Evolutionary conservation across 179 eudicot species (phyloP).

Genomic region (Actinidia arguta): DNA sequence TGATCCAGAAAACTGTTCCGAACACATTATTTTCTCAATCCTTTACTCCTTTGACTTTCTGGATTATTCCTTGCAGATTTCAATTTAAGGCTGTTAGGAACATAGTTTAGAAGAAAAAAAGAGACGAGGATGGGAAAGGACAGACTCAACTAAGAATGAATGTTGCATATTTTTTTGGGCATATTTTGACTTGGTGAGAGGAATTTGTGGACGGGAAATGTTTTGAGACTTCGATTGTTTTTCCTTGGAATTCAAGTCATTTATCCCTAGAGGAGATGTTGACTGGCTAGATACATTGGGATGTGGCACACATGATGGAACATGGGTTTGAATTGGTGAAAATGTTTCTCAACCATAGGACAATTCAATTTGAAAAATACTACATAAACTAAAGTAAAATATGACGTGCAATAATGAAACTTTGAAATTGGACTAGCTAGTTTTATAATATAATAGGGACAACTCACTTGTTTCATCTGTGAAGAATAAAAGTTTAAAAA

Average conservation of each 20-base stretch:
- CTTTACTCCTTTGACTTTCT: neutral
- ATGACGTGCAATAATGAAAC: no score
- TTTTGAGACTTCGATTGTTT: slow-evolving; percentile 4
- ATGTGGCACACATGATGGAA: slow-evolving; percentile 13
- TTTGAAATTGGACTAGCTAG: no score
- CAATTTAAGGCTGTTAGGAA: neutral
- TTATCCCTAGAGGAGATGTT: neutral
- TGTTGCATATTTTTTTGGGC: no score
- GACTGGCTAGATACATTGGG: slow-evolving; percentile 23
- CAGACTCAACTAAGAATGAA: neutral
- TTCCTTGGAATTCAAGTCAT: slow-evolving; percentile 22
- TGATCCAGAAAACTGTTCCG: no score
- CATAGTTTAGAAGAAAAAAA: neutral
- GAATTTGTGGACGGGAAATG: slow-evolving; percentile 19
- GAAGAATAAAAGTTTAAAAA: no score
- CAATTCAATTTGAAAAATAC: no score
- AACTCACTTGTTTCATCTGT: no score
- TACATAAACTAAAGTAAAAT: no score
- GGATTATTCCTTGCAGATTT: neutral
- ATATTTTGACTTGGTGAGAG: slow-evolving; percentile 12
- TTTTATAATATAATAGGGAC: no score
- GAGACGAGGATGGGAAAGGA: neutral
- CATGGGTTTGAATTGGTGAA: neutral
- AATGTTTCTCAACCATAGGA: neutral
- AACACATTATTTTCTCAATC: neutral